phyloP scores from a whole-genome alignment of 2,329 filamentous ascomycete species.

The Raffaelea albimanens region DNA sequence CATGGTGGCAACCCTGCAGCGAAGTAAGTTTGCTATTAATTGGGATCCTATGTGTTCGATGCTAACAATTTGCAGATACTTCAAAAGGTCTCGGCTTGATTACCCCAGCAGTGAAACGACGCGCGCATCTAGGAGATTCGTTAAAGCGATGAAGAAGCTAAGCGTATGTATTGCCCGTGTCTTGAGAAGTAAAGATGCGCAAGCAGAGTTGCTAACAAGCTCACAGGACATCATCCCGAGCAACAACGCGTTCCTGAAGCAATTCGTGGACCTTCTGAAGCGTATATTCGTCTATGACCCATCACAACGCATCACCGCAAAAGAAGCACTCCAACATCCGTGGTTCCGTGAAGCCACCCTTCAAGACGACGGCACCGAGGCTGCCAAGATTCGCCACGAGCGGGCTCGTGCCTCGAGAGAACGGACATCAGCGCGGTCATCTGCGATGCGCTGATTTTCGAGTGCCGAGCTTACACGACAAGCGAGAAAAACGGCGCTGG shows the following conservation, averaged over 20 bases:
- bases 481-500: no score
- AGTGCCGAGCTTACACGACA: neutral
- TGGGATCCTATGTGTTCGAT: neutral
- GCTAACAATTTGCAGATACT: slow-evolving; percentile 38
- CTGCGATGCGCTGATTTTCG: neutral
- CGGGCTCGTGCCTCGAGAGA: slow-evolving; percentile 16
- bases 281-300: slow-evolving; percentile 64
- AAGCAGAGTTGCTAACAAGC: no score
- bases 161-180: no score
- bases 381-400: slow-evolving; percentile 52
- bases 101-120: slow-evolving; percentile 57
- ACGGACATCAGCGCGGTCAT: neutral
- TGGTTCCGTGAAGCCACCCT: slow-evolving; percentile 58
- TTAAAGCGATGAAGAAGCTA: slow-evolving; percentile 62
- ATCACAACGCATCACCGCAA: slow-evolving; percentile 54
- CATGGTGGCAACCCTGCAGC: slow-evolving; percentile 51
- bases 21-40: slow-evolving; percentile 38
- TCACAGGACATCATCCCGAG: slow-evolving; percentile 57
- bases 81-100: slow-evolving; percentile 56
- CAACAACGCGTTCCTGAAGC: slow-evolving; percentile 47
- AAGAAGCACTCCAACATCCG: slow-evolving; percentile 55
- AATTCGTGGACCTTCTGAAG: slow-evolving; percentile 54
- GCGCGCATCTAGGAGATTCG: slow-evolving; percentile 54
- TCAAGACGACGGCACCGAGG: slow-evolving; percentile 59
- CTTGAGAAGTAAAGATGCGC: no score